Base-by-base conservation (phyloP, 2,329 filamentous ascomycete species). In the Aspergillus sojae region DNA sequence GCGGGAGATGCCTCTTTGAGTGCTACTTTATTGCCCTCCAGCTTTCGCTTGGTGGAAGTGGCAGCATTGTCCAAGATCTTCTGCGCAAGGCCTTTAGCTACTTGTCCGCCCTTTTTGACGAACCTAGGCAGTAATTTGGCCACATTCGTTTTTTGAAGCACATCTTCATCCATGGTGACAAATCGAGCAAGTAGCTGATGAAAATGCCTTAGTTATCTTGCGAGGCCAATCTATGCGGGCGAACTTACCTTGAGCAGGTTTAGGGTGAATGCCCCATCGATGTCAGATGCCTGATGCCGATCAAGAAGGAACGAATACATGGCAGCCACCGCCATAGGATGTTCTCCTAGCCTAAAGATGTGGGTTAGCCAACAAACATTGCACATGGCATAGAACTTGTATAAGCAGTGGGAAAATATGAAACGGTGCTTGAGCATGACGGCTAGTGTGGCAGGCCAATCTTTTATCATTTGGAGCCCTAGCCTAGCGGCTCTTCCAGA, bases 101-200 rank as follows among this genome's bases (percentile, higher is more conserved):
- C 79, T n/a, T 82, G 82, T 66, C 84, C 84, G 30, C 86, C 86
- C 66, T 84, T 85, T 74, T 88, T 89, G 58, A 84, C 78, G 66
- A 88, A 84, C 30, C 83, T 81, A 3, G 82, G 81, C 19, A 89
- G 75, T 19, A 88, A 79, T 70, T 88, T 89, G 60, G 81, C 80
- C 34, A 88, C 76, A 68, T 88, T 88, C 10, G 85, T 87, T 71
- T 86, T 87, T 68, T 87, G 83, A 28, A 89, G 78, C 56, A 84
- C 80, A 57, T 86, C 84, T 63, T 83, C 82, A 62, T 85, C 87
- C 69, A 89, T 78, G 7, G 85, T 88, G 16, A 82, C 81, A 65
- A 86, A 88, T 50, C 80, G 80, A 32, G 81, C 77, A 68, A 89
- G 80, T 54, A 88, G 75, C 81, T 87, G 39, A 32, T 57, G 6